These are phyloP conservation scores for Mycena floridula DNA, from an alignment of 768 basidiomycete species.

Conservation along the genomic window DNA sequence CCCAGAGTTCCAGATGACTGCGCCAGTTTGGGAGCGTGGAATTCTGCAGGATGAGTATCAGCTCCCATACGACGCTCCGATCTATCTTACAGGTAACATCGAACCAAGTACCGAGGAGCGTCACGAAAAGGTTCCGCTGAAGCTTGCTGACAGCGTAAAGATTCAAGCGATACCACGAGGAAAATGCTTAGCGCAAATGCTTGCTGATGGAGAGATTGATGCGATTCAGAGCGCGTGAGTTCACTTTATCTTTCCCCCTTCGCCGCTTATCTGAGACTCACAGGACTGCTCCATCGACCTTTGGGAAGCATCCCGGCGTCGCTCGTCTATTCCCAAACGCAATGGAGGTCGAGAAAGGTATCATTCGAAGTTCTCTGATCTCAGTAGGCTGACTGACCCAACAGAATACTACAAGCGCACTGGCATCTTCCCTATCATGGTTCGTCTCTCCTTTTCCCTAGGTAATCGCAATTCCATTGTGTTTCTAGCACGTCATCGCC, in stretches of 20 bases:
- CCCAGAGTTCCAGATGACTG: slow-evolving; percentile 16
- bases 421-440: slow-evolving; percentile 14
- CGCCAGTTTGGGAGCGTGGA: slow-evolving; percentile 14
- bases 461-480: neutral
- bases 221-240: slow-evolving; percentile 13
- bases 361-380: too few species aligned
- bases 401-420: slow-evolving; percentile 13
- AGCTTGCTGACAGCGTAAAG: slow-evolving; percentile 11
- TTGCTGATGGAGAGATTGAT: slow-evolving; percentile 14
- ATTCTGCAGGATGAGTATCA: slow-evolving; percentile 14
- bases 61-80: slow-evolving; percentile 8
- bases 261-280: neutral
- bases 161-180: slow-evolving; percentile 9
- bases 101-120: slow-evolving; percentile 11
- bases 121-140: slow-evolving; percentile 12
- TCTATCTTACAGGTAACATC: slow-evolving; percentile 12
- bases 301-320: neutral
- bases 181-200: slow-evolving; percentile 13
- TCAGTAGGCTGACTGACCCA: too few species aligned
- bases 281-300: neutral
- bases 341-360: neutral
- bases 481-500: neutral
- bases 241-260: neutral
- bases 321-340: neutral
- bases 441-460: neutral